Conservation (phyloP, 208 protist genomes). For the Blechomonas ayalai region DNA sequence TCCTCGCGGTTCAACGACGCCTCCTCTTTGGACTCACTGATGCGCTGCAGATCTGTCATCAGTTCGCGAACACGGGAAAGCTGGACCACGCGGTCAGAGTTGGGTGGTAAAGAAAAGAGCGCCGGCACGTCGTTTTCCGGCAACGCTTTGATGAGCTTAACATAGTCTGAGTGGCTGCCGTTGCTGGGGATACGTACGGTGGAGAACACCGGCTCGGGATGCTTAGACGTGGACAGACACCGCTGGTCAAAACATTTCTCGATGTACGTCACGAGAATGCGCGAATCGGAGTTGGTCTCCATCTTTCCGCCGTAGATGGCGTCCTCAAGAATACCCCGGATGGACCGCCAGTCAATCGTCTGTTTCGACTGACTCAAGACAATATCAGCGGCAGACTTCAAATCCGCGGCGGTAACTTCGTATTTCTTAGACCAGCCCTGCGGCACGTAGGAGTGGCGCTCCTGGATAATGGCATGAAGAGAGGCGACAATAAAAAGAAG, state of each 20-base stretch:
- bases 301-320: conserved; percentile 96
- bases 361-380: conserved; percentile 61
- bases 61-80: conserved; percentile 52
- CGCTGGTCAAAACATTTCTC: conserved; percentile 82
- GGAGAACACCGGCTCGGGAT: conserved; percentile 50
- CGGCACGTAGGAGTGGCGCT: conserved; percentile 95
- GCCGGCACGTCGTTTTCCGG: conserved; percentile 89
- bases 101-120: conserved; percentile 92
- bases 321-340: conserved; percentile 91
- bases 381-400: conserved; percentile 90
- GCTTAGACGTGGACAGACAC: conserved; percentile 46
- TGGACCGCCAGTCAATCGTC: conserved; percentile 83
- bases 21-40: conserved; percentile 61
- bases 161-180: conserved; percentile 58
- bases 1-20: conserved; percentile 75
- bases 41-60: conserved; percentile 73
- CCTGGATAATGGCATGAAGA: conserved; percentile 96
- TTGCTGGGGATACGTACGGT: conserved; percentile 52
- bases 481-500: conserved; percentile 92
- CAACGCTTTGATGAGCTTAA: conserved; percentile 73
- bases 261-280: conserved; percentile 90
- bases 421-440: conserved; percentile 97
- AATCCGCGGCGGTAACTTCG: conserved; percentile 94
- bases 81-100: conserved; percentile 92
- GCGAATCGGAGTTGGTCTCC: conserved; percentile 92